Evolutionary conservation across 345 rosid genomes (phyloP), one percentile per base, ranked within the genome.

Genomic region (Physaria fendleri): DNA sequence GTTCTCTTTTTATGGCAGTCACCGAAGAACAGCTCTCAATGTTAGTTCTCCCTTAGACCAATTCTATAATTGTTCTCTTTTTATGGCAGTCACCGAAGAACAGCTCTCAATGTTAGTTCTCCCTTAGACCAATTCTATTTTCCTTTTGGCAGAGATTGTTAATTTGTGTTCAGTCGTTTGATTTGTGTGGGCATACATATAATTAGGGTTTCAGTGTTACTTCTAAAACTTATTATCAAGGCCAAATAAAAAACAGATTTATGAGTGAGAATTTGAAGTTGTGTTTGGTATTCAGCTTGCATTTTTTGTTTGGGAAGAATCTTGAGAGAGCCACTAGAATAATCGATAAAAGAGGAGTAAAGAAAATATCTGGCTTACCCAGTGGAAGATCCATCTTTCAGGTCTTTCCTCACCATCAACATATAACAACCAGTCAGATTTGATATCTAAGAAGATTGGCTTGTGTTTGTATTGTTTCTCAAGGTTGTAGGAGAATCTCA

Each of bases 401-500:
- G 97, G 97, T 85, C 64, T 84, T n/a, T n/a, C n/a, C 59, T 15
- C 12, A 52, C 10, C 33, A 21, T 16, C 10, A 29, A 9, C 62
- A 12, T 61, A 14, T 8, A 1, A 32, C n/a, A 49, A 23, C 4
- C 20, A 59, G 2, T 32, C 5, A 25, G n/a, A 28, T 33, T 18
- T 12, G 8, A 21, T 56, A 21, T 23, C 16, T 4, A 40, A 7
- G 1, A 48, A 13, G 5, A 25, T 42, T 23, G 12, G 5, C 4
- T 27, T 34, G 21, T 59, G 22, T 32, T 39, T 57, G 42, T 18
- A 1, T 20, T 65, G 16, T 27, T 51, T 8, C n/a, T 13, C 27
- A 6, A 92, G 96, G 90, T 88, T 48, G 78, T 89, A 3, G 95
- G 97, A 57, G 97, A 89, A 77, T 89, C 95, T 11, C 76, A 82